Evolutionary conservation across 768 basidiomycete genomes (phyloP).

Genomic region (Hysterangium stoloniferum): DNA sequence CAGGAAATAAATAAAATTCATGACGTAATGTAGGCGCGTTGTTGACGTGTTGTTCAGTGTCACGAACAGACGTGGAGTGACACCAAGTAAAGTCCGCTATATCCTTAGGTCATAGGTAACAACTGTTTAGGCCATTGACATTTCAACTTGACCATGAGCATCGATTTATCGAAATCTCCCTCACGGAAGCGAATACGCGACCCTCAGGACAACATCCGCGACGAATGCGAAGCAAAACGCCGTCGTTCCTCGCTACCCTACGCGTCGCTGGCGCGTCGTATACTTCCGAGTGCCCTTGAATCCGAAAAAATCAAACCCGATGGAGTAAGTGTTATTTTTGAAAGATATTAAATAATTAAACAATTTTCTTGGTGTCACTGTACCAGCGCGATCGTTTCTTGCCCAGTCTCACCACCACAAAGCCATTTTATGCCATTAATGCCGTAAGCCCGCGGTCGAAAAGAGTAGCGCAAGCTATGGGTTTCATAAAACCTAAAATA

Average conservation of each 20-base stretch:
- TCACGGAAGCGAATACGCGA: background rate
- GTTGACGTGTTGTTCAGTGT: too few relatives aligned
- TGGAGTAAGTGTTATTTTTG: background rate
- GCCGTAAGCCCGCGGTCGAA: slow-evolving; percentile 50
- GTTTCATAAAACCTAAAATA: slow-evolving; percentile 71
- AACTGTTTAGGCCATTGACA: too few relatives aligned
- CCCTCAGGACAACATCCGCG: background rate
- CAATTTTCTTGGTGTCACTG: too few relatives aligned
- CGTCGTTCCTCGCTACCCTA: background rate
- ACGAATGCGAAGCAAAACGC: slow-evolving; percentile 3
- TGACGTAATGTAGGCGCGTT: too few relatives aligned
- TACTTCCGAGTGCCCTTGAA: background rate
- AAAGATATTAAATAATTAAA: background rate
- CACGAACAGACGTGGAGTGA: too few relatives aligned
- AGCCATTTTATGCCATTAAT: slow-evolving; percentile 1
- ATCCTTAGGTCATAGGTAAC: too few relatives aligned
- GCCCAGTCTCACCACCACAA: slow-evolving; percentile 13
- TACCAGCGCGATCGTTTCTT: slow-evolving; percentile 4
- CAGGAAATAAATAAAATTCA: too few relatives aligned
- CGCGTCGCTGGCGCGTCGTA: background rate
- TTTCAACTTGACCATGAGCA: background rate
- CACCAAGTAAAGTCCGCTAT: too few relatives aligned
- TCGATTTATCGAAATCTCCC: background rate
- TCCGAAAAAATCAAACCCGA: background rate
- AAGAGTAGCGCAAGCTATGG: slow-evolving; percentile 68